phyloP scores from a whole-genome alignment of 805 yeast species.

The Kregervanrija pseudodelftensis region DNA sequence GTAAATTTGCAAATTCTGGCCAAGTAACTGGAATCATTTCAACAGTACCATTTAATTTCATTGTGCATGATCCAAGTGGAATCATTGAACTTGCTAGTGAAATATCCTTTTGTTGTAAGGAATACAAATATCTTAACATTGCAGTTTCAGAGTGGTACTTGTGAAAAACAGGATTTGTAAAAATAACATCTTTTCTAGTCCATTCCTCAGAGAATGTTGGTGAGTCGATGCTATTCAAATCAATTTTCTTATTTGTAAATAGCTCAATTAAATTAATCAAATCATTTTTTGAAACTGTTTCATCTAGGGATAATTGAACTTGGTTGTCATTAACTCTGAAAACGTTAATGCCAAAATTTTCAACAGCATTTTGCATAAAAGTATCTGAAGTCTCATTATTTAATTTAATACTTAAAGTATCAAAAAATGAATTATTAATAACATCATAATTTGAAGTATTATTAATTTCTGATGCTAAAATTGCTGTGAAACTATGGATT shows the following conservation, averaged over 20 bases:
- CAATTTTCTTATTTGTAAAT: slow-evolving; percentile 40
- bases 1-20: slow-evolving; percentile 85
- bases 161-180: slow-evolving; percentile 75
- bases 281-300: slow-evolving; percentile 65
- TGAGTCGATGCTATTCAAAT: slow-evolving; percentile 25
- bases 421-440: slow-evolving; percentile 54
- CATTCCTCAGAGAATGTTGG: slow-evolving; percentile 45
- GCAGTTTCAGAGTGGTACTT: slow-evolving; percentile 90
- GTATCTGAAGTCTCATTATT: slow-evolving; percentile 45
- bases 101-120: slow-evolving; percentile 78
- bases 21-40: slow-evolving; percentile 92
- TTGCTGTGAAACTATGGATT: slow-evolving; percentile 64
- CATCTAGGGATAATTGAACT: slow-evolving; percentile 84
- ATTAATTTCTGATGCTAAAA: slow-evolving; percentile 56
- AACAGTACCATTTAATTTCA: slow-evolving; percentile 94
- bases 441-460: slow-evolving; percentile 39
- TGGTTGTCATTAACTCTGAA: slow-evolving; percentile 56
- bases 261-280: slow-evolving; percentile 48
- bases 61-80: slow-evolving; percentile 95
- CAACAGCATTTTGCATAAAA: slow-evolving; percentile 51
- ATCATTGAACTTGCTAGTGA: slow-evolving; percentile 96
- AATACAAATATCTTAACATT: slow-evolving; percentile 83
- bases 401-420: slow-evolving; percentile 68
- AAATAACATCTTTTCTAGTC: slow-evolving; percentile 50
- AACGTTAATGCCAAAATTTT: slow-evolving; percentile 62